A percentile compares a stretch with the other conserved stretches of the same genome.
Conservation (phyloP, 148 eudicot species). For the Vaccinium darrowii region DNA sequence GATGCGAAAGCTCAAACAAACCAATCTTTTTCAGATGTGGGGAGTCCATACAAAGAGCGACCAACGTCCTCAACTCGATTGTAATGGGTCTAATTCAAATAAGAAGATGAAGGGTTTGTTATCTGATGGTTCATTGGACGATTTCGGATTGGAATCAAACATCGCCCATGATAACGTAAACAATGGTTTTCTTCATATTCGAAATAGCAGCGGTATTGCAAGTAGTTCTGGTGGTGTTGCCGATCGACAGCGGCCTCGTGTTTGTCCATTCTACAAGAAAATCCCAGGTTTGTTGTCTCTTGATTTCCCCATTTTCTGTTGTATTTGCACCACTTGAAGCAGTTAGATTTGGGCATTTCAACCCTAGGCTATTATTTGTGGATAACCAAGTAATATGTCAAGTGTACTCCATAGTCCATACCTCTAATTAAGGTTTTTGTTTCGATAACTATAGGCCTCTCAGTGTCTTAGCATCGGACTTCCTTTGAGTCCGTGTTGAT, state of each 20-base stretch:
- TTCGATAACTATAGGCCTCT: not conserved
- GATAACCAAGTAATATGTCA: not conserved
- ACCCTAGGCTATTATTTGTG: not conserved
- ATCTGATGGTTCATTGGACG: not conserved
- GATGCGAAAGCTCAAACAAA: conserved; percentile 39
- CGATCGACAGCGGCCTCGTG: conserved; percentile 23
- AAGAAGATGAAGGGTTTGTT: conserved; percentile 12
- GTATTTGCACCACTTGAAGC: not conserved
- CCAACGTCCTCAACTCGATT: too few species aligned
- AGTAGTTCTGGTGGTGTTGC: not conserved
- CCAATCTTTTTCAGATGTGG: conserved; percentile 50
- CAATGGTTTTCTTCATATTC: not conserved
- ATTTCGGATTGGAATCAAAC: not conserved
- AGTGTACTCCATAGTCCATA: not conserved
- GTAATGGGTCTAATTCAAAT: not conserved
- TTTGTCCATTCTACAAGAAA: conserved; percentile 70
- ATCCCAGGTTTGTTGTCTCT: conserved; percentile 42
- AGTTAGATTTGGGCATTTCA: not conserved
- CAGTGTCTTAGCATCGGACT: not conserved
- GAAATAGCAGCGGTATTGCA: not conserved
- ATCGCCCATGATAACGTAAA: not conserved
- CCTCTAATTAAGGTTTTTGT: not conserved
- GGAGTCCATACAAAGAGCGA: conserved; percentile 18
- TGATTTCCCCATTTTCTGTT: not conserved
- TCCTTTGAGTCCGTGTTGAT: not conserved